Percentiles rank a stretch among this genome's conserved stretches.
These are phyloP conservation scores for Talaromyces thailandensis DNA, from an alignment of 495 filamentous ascomycete species.

Conservation along the genomic window DNA sequence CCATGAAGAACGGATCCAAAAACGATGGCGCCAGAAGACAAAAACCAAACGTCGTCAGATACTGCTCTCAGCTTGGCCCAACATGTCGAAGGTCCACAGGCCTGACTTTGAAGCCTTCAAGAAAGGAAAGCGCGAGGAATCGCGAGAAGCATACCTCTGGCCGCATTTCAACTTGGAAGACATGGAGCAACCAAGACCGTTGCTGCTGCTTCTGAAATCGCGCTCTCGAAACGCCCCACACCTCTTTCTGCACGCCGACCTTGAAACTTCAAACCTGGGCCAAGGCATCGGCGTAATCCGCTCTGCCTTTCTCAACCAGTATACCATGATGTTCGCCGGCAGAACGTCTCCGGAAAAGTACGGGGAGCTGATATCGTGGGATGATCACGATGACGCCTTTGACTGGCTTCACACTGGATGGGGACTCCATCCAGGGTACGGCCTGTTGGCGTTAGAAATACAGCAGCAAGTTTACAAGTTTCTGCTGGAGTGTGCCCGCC, in stretches of 20 bases:
- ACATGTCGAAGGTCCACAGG: slow-evolving; percentile 38
- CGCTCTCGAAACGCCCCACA: slow-evolving; percentile 34
- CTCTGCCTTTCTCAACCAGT: slow-evolving; percentile 24
- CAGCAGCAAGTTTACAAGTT: slow-evolving; percentile 35
- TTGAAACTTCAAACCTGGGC: slow-evolving; percentile 19
- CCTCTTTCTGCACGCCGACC: slow-evolving; percentile 30
- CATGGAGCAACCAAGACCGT: slow-evolving; percentile 26
- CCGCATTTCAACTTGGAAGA: slow-evolving; percentile 53
- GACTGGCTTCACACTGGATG: slow-evolving; percentile 15
- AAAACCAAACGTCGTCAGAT: too few species aligned
- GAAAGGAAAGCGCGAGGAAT: slow-evolving; percentile 14
- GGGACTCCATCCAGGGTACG: slow-evolving; percentile 30
- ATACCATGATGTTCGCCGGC: slow-evolving; percentile 35
- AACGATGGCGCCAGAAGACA: too few species aligned
- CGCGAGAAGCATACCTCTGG: slow-evolving; percentile 31
- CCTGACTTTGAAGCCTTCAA: slow-evolving; percentile 39
- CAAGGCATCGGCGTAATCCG: slow-evolving; percentile 15
- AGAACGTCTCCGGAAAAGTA: slow-evolving; percentile 25
- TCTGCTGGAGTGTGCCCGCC: slow-evolving; percentile 25
- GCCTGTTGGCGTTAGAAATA: slow-evolving; percentile 34
- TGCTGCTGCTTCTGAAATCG: slow-evolving; percentile 41
- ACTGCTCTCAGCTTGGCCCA: slow-evolving; percentile 34
- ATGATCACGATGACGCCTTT: slow-evolving; percentile 28
- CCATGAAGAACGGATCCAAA: too few species aligned
- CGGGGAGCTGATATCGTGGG: slow-evolving; percentile 32